Base-by-base conservation (phyloP, 257 asterid genomes). In the Gentiana dahurica region DNA sequence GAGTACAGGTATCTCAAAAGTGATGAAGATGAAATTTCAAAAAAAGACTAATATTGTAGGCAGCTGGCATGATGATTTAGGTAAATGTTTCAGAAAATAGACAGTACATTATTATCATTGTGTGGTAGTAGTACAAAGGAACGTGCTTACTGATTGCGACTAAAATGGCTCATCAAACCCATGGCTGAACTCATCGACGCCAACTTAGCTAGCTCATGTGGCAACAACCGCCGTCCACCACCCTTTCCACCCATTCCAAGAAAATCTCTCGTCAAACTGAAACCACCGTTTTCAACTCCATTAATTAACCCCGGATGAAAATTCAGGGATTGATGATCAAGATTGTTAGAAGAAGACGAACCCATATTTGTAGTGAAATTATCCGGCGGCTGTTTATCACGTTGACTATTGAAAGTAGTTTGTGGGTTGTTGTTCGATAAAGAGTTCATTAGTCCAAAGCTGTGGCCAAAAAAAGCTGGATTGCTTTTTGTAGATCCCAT, bases 151-250 rank as follows among this genome's bases (percentile, higher is more conserved):
- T 68, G 84, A 58, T 78, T 70, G 65, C 73, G 41, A 63, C 73
- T 67, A 73, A 74, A 83, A 71, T 83, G 89, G 80, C 75, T 73
- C 63, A 89, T 68, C 9, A 41, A 41, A 55, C 87, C 95, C 96
- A 88, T 80, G 11, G 85, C 86, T 15, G 95, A 77, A 64, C 71
- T 78, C 82, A 89, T 79, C 7, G 91, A 74, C 43, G 92, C 96
- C 36, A 87, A 84, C 63, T 82, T 87, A 0, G 79, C 91, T 32
- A 84, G 63, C 67, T 90, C 96, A 52, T 82, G 89, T 35, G 85
- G 82, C 67, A 62, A 74, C 51, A 89, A 83, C 48, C 73, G 78
- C 46, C 79, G 76, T 2, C 76, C 84, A 13, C 70, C 79, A 5
- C 70, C 79, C 8, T 74, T 81, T 49, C 80, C 83, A 34, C 88